These are phyloP conservation scores for Boletus patriciae DNA, from an alignment of 768 basidiomycete species.

Conservation along the genomic window DNA sequence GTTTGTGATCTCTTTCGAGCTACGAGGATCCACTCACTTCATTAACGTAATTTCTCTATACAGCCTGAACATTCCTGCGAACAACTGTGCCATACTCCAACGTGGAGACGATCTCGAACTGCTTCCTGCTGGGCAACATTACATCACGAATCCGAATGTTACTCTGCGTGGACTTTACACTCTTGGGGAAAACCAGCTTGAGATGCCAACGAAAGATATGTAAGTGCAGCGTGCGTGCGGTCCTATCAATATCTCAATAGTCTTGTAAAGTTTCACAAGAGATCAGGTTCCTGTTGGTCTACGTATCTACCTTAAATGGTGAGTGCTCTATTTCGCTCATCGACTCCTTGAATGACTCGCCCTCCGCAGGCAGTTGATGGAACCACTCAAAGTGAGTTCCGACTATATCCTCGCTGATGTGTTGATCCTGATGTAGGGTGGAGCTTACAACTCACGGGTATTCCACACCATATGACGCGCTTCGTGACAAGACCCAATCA, in stretches of 20 bases:
- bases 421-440: conserved; percentile 41
- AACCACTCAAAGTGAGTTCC: conserved; percentile 46
- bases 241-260: neutral
- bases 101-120: conserved; percentile 77
- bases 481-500: conserved; percentile 80
- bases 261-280: conserved; percentile 62
- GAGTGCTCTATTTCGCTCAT: conserved; percentile 22
- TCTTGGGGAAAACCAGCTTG: conserved; percentile 79
- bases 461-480: conserved; percentile 76
- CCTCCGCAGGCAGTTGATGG: conserved; percentile 44
- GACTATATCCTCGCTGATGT: conserved; percentile 15
- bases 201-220: conserved; percentile 90
- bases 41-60: neutral
- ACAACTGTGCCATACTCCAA: conserved; percentile 84
- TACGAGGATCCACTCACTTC: neutral
- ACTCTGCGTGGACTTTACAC: conserved; percentile 80
- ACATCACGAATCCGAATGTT: conserved; percentile 80
- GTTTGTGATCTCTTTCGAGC: conserved; percentile 36
- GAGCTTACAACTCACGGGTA: conserved; percentile 83
- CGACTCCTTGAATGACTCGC: neutral
- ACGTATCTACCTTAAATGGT: conserved; percentile 83
- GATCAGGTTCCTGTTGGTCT: conserved; percentile 85
- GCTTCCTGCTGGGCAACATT: conserved; percentile 79
- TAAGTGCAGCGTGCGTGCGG: conserved; percentile 33
- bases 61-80: conserved; percentile 81